phyloP scores from a whole-genome alignment of 768 basidiomycete genomes.

The Trametes cingulata region DNA sequence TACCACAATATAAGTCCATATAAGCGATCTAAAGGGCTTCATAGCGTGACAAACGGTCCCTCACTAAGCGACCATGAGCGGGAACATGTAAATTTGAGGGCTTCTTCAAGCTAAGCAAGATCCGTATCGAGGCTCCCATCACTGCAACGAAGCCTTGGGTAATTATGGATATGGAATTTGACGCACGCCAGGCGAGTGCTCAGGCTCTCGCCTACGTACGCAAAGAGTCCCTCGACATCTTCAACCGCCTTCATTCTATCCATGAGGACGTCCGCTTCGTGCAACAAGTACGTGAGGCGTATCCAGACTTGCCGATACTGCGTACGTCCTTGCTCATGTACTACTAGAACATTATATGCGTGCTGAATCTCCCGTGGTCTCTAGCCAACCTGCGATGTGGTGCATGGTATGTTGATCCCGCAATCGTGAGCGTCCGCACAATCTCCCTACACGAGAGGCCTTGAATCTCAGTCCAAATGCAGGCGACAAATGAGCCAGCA shows the following conservation, averaged over 20 bases:
- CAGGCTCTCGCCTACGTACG: slow-evolving; percentile 53
- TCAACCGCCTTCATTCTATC: slow-evolving; percentile 88
- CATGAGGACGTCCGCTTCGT: slow-evolving; percentile 77
- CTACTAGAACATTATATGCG: background rate
- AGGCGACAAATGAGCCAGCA: slow-evolving; percentile 44
- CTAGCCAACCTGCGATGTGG: slow-evolving; percentile 92
- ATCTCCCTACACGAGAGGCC: too few species aligned
- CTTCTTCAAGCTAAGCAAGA: too few species aligned
- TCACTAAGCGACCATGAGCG: too few species aligned
- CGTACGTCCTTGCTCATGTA: slow-evolving; percentile 46
- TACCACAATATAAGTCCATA: too few species aligned
- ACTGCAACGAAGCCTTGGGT: too few species aligned
- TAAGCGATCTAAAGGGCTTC: too few species aligned
- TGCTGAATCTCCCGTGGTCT: too few species aligned
- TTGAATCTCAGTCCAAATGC: slow-evolving; percentile 8
- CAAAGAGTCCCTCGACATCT: slow-evolving; percentile 73
- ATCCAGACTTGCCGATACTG: slow-evolving; percentile 53
- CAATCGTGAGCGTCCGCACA: slow-evolving; percentile 44
- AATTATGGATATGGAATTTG: slow-evolving; percentile 1
- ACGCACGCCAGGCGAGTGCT: slow-evolving; percentile 12
- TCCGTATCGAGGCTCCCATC: too few species aligned
- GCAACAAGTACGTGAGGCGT: slow-evolving; percentile 47
- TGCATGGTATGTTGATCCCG: slow-evolving; percentile 87
- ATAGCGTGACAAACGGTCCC: too few species aligned
- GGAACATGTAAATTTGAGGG: too few species aligned